Base-by-base conservation (phyloP, 768 basidiomycete species). In the Harrya chromipes region DNA sequence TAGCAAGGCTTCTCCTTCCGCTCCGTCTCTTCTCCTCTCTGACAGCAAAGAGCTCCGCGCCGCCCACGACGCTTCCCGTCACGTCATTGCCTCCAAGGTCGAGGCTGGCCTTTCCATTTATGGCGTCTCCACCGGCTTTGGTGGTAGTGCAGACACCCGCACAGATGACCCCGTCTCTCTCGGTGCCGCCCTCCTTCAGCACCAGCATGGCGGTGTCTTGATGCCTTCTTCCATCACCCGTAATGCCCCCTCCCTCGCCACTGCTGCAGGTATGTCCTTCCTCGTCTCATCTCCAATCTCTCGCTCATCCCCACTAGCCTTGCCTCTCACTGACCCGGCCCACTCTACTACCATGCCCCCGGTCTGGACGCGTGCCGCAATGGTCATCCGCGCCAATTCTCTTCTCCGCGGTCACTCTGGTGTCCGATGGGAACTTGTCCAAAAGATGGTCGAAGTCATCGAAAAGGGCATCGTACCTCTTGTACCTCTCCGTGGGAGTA, bases 391-490 rank as follows among this genome's bases (percentile, higher is more conserved):
- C 56, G 85, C 90, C 77, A 94, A 94, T 68, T 91, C 89, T 4
- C 80, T 94, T 37, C 83, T 91, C 46, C 84, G 91, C 6, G 91
- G 90, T 0, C 92, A 94, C 69, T 91, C 89, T 19, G 92, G 87
- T 29, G 82, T 94, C 12, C 80, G 90, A 33, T 84, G 84, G 79
- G 82, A 85, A 52, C 79, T 94, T 43, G 79, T 94, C 50, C 76
- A 88, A 65, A 83, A 83, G 60, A 90, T 94, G 82, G 79, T 77
- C 52, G 76, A 79, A 17, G 76, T 92, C 37, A 78, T 94, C 35
- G 70, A 73, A 27, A 81, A 81, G 53, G 82, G 89, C 56, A 78
- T 94, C 59, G 88, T 82, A 6, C 87, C 88, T 0, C 67, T 92
- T 14, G 86, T 94, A 16, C 91, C 91, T 16, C 73, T 94, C 6